A percentile compares a stretch with the other conserved stretches of the same genome.
phyloP scores from a whole-genome alignment of 805 yeast species.

The Pichia sporocuriosa region DNA sequence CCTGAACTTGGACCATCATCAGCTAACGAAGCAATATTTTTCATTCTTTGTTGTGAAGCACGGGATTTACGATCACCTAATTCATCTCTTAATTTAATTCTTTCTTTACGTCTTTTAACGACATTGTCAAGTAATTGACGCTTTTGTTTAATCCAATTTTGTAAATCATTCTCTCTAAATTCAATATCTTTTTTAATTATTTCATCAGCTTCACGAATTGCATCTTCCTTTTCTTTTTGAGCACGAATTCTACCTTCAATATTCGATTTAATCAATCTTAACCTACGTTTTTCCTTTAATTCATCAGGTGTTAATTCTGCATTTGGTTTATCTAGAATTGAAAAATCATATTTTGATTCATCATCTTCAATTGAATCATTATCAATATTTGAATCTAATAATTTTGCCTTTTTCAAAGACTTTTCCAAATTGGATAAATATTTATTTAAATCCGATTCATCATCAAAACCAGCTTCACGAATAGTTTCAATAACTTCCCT shows the following conservation, averaged over 20 bases:
- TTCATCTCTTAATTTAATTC: slow-evolving; percentile 65
- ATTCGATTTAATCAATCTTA: slow-evolving; percentile 75
- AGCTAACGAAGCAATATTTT: slow-evolving; percentile 80
- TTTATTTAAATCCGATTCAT: slow-evolving; percentile 62
- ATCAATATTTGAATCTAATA: slow-evolving; percentile 30
- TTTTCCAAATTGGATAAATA: slow-evolving; percentile 59
- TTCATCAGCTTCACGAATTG: slow-evolving; percentile 52
- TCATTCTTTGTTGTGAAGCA: slow-evolving; percentile 92
- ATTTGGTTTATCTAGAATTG: slow-evolving; percentile 78
- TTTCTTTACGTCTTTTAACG: slow-evolving; percentile 59
- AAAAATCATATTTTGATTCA: slow-evolving; percentile 49
- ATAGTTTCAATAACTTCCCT: slow-evolving; percentile 49
- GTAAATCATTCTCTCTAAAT: slow-evolving; percentile 70
- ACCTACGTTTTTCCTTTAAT: slow-evolving; percentile 80
- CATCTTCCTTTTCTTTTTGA: slow-evolving; percentile 67
- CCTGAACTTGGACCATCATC: slow-evolving; percentile 39
- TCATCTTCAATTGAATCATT: slow-evolving; percentile 47
- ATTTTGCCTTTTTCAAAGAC: slow-evolving; percentile 58
- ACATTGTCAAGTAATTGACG: slow-evolving; percentile 52
- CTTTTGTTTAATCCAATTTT: slow-evolving; percentile 73
- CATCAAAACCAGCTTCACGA: slow-evolving; percentile 72
- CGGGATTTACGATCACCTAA: slow-evolving; percentile 82
- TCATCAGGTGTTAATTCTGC: slow-evolving; percentile 74
- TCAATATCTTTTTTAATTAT: slow-evolving; percentile 59
- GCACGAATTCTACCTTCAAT: slow-evolving; percentile 83